Evolutionary conservation across 148 eudicot species (phyloP), one percentile per base, ranked within the genome.

Genomic region (Vaccinium darrowii): DNA sequence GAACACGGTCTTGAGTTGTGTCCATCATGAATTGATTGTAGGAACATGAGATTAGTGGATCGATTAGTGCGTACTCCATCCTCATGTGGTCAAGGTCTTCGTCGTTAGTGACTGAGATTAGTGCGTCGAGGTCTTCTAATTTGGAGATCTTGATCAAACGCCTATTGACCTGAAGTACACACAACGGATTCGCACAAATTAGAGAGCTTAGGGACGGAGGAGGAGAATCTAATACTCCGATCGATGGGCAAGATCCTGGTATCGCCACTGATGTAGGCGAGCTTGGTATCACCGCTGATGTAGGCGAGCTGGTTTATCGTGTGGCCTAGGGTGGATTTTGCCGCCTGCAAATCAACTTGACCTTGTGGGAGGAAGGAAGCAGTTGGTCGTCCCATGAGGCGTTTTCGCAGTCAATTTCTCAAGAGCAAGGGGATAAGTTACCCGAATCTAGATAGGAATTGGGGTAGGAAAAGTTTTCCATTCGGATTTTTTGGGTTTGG

Each of bases 41-140:
- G 39, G 39, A 36, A 36, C 39, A 36, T 36, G 39, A 36, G 39
- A 36, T 36, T 36, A 36, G 39, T 2, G 39, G 39, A 36, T 36
- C 39, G 39, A 36, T 36, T 36, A 36, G 39, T 36, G 39, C 93
- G 49, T 89, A 92, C 84, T 94, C 97, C 7, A 87, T 86, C 93
- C 92, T 92, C 97, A 92, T 91, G 49, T 94, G 91, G 19, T 94
- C 92, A 8, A 94, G 84, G 82, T 94, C 97, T 4, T 94, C 95
- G 43, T 93, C 96, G 72, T 91, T 91, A 0, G 94, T 91, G 27
- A 91, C 96, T 8, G 94, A 90, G 33, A 93, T 91, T 2, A 93
- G 80, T 2, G 96, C 93, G 54, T 93, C 96, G 7, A 93, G 90
- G n/a, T 93, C 94, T 75, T 93, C 96, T 0, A 63, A 63, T 23